phyloP scores from a whole-genome alignment of 495 filamentous ascomycete genomes.

The Pyrenopolyporus hunteri region DNA sequence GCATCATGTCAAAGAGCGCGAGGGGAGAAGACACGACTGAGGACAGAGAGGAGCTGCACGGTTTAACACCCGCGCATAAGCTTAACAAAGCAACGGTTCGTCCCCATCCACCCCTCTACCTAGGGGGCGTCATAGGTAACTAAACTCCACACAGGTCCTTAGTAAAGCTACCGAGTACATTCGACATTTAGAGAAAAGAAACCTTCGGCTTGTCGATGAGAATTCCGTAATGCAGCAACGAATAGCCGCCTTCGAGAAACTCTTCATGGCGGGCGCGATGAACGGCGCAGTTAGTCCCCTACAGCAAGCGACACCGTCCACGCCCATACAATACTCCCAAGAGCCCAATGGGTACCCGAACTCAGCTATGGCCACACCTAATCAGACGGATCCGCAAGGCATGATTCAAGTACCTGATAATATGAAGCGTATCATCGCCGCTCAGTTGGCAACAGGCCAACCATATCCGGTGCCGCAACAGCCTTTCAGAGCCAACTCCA shows the following conservation, averaged over 20 bases:
- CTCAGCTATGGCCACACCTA: conserved; percentile 41
- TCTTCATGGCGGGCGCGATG: conserved; percentile 66
- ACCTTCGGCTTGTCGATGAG: conserved; percentile 79
- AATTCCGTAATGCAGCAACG: conserved; percentile 75
- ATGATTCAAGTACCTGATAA: conserved; percentile 80
- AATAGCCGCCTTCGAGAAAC: conserved; percentile 70
- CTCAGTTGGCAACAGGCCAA: conserved; percentile 51
- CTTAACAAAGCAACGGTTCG: conserved; percentile 90
- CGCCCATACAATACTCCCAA: conserved; percentile 55
- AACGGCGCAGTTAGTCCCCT: conserved; percentile 54
- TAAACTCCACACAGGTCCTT: conserved; percentile 59
- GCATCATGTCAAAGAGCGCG: conserved; percentile 72
- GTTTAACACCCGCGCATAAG: conserved; percentile 81
- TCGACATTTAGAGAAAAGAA: conserved; percentile 86
- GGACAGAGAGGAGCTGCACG: conserved; percentile 79
- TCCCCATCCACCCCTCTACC: conserved; percentile 7
- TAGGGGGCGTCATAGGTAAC: neutral
- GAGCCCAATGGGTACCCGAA: conserved; percentile 47
- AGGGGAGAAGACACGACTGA: conserved; percentile 70
- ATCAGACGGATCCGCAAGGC: conserved; percentile 59
- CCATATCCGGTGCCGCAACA: conserved; percentile 54
- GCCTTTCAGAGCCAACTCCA: conserved; percentile 44
- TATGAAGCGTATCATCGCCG: conserved; percentile 70
- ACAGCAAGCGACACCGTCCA: conserved; percentile 49
- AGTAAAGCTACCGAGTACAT: conserved; percentile 98